Base-by-base conservation (phyloP, 75 land plant genomes). In the Pseudotsuga menziesii region DNA sequence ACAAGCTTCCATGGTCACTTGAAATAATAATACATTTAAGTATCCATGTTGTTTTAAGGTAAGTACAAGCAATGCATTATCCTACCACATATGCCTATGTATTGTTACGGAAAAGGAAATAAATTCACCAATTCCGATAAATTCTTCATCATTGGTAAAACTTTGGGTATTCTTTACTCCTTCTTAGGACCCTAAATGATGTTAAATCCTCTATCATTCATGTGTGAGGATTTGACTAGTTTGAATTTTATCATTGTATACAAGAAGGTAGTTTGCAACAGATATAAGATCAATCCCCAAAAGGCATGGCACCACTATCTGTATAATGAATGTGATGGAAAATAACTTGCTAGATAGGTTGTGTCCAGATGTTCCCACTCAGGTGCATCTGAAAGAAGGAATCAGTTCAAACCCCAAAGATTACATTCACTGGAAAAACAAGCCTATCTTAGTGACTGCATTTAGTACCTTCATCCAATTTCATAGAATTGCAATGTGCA, bases 251-350 rank as follows among this genome's bases (percentile, higher is more conserved):
- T n/a, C n/a, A n/a, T n/a, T n/a, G n/a, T n/a, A n/a, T n/a, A n/a
- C n/a, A n/a, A 12, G 6, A 35, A 32, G 70, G 39, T 66, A 66
- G 20, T 66, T 66, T 66, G 20, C 15, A 39, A 66, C 5, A 35
- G 32, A 66, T n/a, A 66, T 39, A 66, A 66, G 70, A 32, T 66
- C 36, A 66, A 66, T 66, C 70, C 44, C 70, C 16, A 32, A 27
- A 32, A 16, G 20, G 3, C 64, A 62, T 62, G 6, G 29, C 64
- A 62, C 25, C 26, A 62, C 64, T 25, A 14, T 62, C 25, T 62
- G 25, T 7, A 15, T 62, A n/a, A n/a, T n/a, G n/a, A n/a, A n/a
- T n/a, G n/a, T n/a, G n/a, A n/a, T n/a, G n/a, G n/a, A n/a, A n/a
- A n/a, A n/a, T n/a, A n/a, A n/a, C 26, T 23, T 62, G 22, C 13